Conservation (phyloP, 805 yeast genomes). For the Wickerhamomyces pijperi region DNA sequence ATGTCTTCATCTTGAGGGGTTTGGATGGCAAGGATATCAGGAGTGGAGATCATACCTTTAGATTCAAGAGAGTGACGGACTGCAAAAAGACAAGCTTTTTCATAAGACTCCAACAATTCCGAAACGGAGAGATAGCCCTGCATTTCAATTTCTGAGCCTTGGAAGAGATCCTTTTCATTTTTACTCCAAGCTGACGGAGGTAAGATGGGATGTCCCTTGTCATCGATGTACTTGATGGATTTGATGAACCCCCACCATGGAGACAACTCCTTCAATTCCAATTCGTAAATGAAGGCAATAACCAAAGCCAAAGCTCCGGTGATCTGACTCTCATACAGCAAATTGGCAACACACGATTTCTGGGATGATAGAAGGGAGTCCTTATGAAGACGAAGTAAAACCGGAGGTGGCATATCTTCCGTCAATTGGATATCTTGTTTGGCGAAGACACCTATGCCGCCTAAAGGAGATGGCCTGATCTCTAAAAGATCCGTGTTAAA, state of each 20-base stretch:
- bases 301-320: slow-evolving; percentile 60
- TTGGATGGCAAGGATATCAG: slow-evolving; percentile 19
- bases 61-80: slow-evolving; percentile 14
- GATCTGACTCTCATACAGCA: slow-evolving; percentile 47
- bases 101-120: slow-evolving; percentile 29
- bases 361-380: slow-evolving; percentile 43
- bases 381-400: slow-evolving; percentile 52
- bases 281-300: slow-evolving; percentile 64
- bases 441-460: slow-evolving; percentile 73
- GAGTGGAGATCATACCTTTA: slow-evolving; percentile 18
- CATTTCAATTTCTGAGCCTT: slow-evolving; percentile 49
- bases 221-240: slow-evolving; percentile 29
- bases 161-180: slow-evolving; percentile 32
- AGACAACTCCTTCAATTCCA: slow-evolving; percentile 42
- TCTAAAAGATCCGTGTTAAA: slow-evolving; percentile 39
- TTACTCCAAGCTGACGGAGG: slow-evolving; percentile 65
- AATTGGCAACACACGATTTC: slow-evolving; percentile 53
- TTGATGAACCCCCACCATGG: slow-evolving; percentile 71
- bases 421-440: slow-evolving; percentile 25
- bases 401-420: slow-evolving; percentile 16
- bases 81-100: slow-evolving; percentile 25
- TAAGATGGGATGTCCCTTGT: slow-evolving; percentile 17
- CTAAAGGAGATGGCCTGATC: slow-evolving; percentile 35
- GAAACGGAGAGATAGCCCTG: slow-evolving; percentile 47
- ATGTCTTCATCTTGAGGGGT: not conserved